Percentiles rank a stretch among this genome's conserved stretches.
Evolutionary conservation across 2,329 filamentous ascomycete species (phyloP).

Genomic region (Penicillium sp.): DNA sequence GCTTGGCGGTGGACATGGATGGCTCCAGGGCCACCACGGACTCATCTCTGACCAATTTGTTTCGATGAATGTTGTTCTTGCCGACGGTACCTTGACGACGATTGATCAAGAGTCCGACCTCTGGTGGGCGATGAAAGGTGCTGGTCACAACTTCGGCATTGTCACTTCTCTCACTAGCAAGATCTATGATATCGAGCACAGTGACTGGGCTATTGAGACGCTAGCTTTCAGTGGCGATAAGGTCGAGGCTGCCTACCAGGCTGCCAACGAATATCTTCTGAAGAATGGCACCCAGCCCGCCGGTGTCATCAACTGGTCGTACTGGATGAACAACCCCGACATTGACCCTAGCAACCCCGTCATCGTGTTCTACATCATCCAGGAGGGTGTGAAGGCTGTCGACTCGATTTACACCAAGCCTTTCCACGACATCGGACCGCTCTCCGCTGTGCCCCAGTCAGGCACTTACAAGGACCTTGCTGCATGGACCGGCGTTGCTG

Average conservation of each 20-base stretch:
- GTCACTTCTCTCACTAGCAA: conserved; percentile 50
- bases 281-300: conserved; percentile 44
- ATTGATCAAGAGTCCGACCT: conserved; percentile 48
- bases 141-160: conserved; percentile 59
- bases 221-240: conserved; percentile 50
- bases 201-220: conserved; percentile 41
- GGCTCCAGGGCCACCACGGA: conserved; percentile 54
- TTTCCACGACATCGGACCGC: conserved; percentile 44
- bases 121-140: conserved; percentile 57
- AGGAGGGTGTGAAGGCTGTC: conserved; percentile 39
- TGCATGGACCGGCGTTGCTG: conserved; percentile 43
- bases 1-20: conserved; percentile 58
- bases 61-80: conserved; percentile 52
- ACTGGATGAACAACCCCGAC: conserved; percentile 26
- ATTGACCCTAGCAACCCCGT: conserved; percentile 29
- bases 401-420: conserved; percentile 43
- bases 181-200: conserved; percentile 45
- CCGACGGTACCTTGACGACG: conserved; percentile 45
- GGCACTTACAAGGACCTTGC: conserved; percentile 49
- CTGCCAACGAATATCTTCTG: conserved; percentile 47
- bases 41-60: conserved; percentile 55
- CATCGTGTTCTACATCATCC: conserved; percentile 32
- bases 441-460: conserved; percentile 29
- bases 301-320: conserved; percentile 51
- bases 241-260: conserved; percentile 49